phyloP scores from a whole-genome alignment of 148 eudicot genomes.

The Arbutus unedo region DNA sequence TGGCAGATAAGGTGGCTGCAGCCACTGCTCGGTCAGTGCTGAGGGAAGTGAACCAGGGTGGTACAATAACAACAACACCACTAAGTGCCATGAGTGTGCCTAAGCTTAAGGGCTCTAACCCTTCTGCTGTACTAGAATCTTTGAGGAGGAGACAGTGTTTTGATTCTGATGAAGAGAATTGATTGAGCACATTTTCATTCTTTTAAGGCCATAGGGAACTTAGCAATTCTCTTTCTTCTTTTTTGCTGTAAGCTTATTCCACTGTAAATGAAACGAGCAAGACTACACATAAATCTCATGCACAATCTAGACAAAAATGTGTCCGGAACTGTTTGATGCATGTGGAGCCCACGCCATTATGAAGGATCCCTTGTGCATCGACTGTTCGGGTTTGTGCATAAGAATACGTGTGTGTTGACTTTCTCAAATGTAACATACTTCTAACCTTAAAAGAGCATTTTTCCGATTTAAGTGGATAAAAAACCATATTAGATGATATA shows the following conservation, averaged over 20 bases:
- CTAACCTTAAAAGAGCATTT: not conserved
- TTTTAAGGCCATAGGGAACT: not conserved
- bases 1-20: constrained; percentile 68
- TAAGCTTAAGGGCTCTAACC: constrained; percentile 49
- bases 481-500: not conserved
- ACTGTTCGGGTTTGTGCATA: too few relatives aligned
- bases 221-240: too few relatives aligned
- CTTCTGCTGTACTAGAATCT: constrained; percentile 54
- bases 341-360: too few relatives aligned
- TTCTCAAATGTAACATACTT: not conserved
- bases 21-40: constrained; percentile 67
- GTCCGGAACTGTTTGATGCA: too few relatives aligned
- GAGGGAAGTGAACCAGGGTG: constrained; percentile 62
- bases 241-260: not conserved
- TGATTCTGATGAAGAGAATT: constrained; percentile 80
- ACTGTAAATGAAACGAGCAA: not conserved
- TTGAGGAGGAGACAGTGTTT: constrained; percentile 70
- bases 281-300: too few relatives aligned
- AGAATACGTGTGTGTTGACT: too few relatives aligned
- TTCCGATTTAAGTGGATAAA: not conserved
- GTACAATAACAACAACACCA: constrained; percentile 60
- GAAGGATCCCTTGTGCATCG: too few relatives aligned
- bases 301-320: too few relatives aligned
- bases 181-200: constrained; percentile 22
- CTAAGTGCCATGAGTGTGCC: constrained; percentile 74